Base-by-base conservation (phyloP, 148 eudicot genomes). In the Heliamphora exappendiculata region DNA sequence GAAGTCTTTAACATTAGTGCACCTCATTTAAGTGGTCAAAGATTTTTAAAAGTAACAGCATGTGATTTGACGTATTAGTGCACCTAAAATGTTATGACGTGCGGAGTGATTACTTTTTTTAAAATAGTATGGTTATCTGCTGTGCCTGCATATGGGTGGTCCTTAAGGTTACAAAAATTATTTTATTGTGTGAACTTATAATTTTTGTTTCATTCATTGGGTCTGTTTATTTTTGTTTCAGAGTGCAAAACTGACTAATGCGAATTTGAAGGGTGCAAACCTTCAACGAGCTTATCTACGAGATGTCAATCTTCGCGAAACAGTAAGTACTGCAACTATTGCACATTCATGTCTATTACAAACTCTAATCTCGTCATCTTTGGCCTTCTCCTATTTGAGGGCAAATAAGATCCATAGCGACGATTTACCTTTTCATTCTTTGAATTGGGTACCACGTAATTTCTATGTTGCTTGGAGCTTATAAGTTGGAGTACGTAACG, bases 281-380 rank as follows among this genome's bases (percentile, higher is more conserved):
- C 97, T 94, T 71, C 98, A 94, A 75, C 88, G 98, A 70, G 97
- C 98, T 84, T 94, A 91, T 80, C 87, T 94, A 72, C 89, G 97
- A 47, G 88, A 89, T 75, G 97, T 94, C 72, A 80, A 94, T 83
- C 98, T 94, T 75, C 95, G 93, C 47, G 93, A 90, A 50, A 88
- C 98, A 24, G 98, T 94, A 83, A 89, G 96, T 88, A 59, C 41
- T 50, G 63, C 20, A 14, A 33, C 36, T 13, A 9, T 29, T 54
- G 36, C 8, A 22, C 57, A 20, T 65, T 62, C 28, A 49, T 58
- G 39, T 41, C 45, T 73, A 16, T 49, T 47, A 17, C 57, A 47
- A 44, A 57, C 39, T 36, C 26, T 58, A 2, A 26, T 64, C 33
- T 66, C 63, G 10, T 64, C 26, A 4, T 45, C 26, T 47, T 67